These are phyloP conservation scores for Centrapalus pauciflorus DNA, from an alignment of 129 eudicot species.

Conservation along the genomic window DNA sequence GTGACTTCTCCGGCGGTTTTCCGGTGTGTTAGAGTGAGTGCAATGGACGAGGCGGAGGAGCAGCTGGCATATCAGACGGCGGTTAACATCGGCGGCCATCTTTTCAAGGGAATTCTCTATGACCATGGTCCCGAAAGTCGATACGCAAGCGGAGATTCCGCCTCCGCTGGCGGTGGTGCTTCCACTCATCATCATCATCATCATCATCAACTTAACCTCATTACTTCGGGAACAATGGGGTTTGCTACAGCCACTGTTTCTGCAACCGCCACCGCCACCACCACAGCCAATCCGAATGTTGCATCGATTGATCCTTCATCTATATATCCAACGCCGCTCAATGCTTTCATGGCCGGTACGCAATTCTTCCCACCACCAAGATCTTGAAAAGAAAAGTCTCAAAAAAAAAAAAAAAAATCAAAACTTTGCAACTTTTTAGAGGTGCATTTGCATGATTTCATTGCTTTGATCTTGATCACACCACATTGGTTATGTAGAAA, in stretches of 20 bases:
- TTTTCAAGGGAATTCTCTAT: constrained; percentile 79
- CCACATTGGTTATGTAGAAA: constrained; percentile 21
- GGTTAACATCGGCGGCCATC: constrained; percentile 71
- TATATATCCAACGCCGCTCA: constrained; percentile 68
- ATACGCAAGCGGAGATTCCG: constrained; percentile 45
- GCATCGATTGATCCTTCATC: constrained; percentile 56
- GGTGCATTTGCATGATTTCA: constrained; percentile 26
- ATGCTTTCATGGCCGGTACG: constrained; percentile 93
- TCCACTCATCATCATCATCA: constrained; percentile 41
- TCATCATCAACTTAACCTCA: constrained; percentile 45
- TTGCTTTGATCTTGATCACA: constrained; percentile 17
- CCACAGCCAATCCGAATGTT: constrained; percentile 26
- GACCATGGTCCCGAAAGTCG: constrained; percentile 71
- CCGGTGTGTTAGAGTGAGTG: constrained; percentile 70
- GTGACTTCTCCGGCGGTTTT: constrained; percentile 65
- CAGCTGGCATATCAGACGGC: constrained; percentile 82
- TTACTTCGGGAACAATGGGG: constrained; percentile 32
- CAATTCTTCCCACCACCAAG: constrained; percentile 90
- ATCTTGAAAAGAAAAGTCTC: constrained; percentile 59
- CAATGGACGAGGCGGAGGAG: constrained; percentile 63
- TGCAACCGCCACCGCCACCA: constrained; percentile 17
- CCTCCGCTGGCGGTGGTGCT: constrained; percentile 25
- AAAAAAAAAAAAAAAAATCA: too few relatives aligned
- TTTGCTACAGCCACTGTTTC: constrained; percentile 16
- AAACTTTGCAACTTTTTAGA: neutral